Base-by-base conservation (phyloP, 768 basidiomycete genomes). In the Amanita rubescens region DNA sequence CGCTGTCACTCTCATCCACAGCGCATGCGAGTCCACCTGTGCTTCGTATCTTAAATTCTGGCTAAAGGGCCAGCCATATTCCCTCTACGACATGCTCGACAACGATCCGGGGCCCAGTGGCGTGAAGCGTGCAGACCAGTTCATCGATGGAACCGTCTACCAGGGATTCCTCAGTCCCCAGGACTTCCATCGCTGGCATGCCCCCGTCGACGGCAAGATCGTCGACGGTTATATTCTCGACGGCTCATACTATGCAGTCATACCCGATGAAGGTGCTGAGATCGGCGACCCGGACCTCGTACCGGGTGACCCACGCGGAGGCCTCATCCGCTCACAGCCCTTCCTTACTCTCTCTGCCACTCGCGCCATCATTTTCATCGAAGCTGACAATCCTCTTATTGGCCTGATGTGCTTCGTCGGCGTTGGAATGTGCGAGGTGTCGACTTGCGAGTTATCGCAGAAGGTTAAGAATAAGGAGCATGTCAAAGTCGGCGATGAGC, bases 161-260 rank as follows among this genome's bases (percentile, higher is more conserved):
- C 83, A 85, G 59, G 81, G 75, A 0, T 82, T 83, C 65, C 73
- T 86, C 55, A 71, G 70, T 49, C 71, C 79, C 2, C 58, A 72
- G 24, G 71, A 73, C 27, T 85, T 83, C 58, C 84, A 85, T 59
- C 77, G 82, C 57, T 84, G 82, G 82, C 79, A 80, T 63, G 66
- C 71, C 47, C 84, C 84, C 52, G 73, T 85, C 10, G 67, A 71
- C 37, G 79, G 79, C 2, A 64, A 41, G 1, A 65, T 81, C 33
- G 62, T 58, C 12, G 67, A 75, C 61, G 64, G 66, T 10, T 71
- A 70, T n/a, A 59, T 73, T 35, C 63, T 81, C 14, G 77, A 78
- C 7, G 78, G 80, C 1, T 74, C 75, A 1, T 79, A 80, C 62
- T 83, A 75, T 55, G 72, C 74, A 68, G 56, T 49, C 20, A 27